phyloP scores from a whole-genome alignment of 148 eudicot genomes.

The Pouteria glomerata region DNA sequence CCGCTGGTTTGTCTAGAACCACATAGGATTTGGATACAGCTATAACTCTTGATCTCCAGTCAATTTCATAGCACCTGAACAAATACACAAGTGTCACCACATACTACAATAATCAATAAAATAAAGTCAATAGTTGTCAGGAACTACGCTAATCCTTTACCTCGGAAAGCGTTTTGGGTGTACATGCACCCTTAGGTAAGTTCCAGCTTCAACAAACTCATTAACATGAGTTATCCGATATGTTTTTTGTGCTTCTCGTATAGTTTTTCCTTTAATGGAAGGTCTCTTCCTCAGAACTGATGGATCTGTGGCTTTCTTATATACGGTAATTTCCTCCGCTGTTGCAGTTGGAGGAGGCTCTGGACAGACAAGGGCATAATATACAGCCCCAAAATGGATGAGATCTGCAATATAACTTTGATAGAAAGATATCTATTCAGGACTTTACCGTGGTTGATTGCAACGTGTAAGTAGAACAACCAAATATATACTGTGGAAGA shows the following conservation, averaged over 20 bases:
- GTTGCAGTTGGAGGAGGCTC: slow-evolving; percentile 81
- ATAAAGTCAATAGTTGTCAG: neutral
- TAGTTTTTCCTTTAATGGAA: slow-evolving; percentile 87
- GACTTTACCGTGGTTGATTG: slow-evolving; percentile 1
- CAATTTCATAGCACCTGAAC: slow-evolving; percentile 91
- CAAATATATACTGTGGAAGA: neutral
- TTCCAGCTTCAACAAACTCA: slow-evolving; percentile 79
- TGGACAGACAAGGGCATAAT: slow-evolving; percentile 86
- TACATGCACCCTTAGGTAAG: slow-evolving; percentile 89
- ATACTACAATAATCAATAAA: neutral
- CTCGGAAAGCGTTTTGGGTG: slow-evolving; percentile 97
- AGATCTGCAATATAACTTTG: slow-evolving; percentile 89
- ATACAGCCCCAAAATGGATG: slow-evolving; percentile 89
- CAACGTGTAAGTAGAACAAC: neutral
- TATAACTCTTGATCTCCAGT: slow-evolving; percentile 86
- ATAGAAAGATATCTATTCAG: slow-evolving; percentile 12
- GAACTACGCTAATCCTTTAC: slow-evolving; percentile 27
- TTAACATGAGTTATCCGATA: slow-evolving; percentile 50
- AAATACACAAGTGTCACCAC: slow-evolving; percentile 18
- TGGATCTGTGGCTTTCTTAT: slow-evolving; percentile 66
- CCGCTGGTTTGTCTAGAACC: slow-evolving; percentile 93
- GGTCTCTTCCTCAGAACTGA: slow-evolving; percentile 50
- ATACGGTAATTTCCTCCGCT: slow-evolving; percentile 57
- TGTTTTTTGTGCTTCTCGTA: slow-evolving; percentile 89
- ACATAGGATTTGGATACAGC: slow-evolving; percentile 80